Conservation (phyloP, 192 early-diverging fungal genomes). For the Coemansia sp. region DNA sequence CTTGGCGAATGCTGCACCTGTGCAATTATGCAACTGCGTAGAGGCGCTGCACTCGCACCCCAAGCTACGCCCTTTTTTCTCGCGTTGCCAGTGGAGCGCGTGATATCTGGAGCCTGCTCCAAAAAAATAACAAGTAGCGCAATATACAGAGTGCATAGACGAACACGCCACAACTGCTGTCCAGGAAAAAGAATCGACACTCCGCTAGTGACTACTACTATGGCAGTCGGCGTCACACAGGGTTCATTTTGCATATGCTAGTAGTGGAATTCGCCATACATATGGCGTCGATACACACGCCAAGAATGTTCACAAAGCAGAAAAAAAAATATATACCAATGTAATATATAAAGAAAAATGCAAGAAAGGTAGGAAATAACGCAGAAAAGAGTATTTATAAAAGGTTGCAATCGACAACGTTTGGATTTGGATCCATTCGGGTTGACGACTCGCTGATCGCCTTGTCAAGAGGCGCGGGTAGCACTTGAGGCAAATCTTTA, state of each 20-base stretch:
- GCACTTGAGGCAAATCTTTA: slow-evolving; percentile 12
- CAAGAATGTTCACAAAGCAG: too few species aligned
- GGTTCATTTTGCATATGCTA: background rate
- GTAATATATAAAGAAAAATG: background rate
- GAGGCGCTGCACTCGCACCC: background rate
- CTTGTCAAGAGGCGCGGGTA: background rate
- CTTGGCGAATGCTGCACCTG: background rate
- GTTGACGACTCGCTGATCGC: background rate
- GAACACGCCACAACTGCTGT: background rate
- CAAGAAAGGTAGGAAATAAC: background rate
- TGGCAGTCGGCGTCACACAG: background rate
- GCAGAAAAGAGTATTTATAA: background rate
- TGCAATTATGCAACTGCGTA: background rate
- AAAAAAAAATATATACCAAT: background rate
- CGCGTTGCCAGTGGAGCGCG: background rate
- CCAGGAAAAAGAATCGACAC: background rate
- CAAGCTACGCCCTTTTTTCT: slow-evolving; percentile 2
- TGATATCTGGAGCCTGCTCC: background rate
- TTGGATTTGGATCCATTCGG: background rate
- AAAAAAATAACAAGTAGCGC: background rate
- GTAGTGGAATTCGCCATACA: too few species aligned
- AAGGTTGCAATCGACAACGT: background rate
- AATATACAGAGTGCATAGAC: slow-evolving; percentile 3
- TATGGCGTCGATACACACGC: too few species aligned
- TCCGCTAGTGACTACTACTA: background rate